Conservation (phyloP, 768 basidiomycete genomes). For the Lactifluus rugatus region DNA sequence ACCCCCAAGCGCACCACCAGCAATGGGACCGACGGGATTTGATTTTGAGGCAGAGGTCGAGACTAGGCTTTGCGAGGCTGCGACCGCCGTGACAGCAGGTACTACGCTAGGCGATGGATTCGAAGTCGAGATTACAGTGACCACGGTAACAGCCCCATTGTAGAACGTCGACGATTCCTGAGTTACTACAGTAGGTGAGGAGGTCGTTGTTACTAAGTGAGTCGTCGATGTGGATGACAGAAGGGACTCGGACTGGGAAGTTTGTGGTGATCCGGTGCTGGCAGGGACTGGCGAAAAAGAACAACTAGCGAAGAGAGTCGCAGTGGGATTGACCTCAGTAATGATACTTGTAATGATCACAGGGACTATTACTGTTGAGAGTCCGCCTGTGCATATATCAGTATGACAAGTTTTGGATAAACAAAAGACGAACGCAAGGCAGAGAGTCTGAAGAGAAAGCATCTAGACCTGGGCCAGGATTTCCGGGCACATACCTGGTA, state of each 20-base stretch:
- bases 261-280: not conserved
- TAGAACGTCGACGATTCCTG: not conserved
- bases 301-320: constrained; percentile 17
- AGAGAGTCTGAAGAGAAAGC: not conserved
- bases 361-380: constrained; percentile 12
- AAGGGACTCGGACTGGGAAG: not conserved
- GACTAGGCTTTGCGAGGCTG: not conserved
- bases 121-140: not conserved
- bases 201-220: not conserved
- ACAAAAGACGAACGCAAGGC: not conserved
- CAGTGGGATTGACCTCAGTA: constrained; percentile 8
- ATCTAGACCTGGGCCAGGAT: not conserved
- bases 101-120: constrained; percentile 8
- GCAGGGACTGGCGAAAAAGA: not conserved
- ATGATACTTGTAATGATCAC: constrained; percentile 11
- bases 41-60: not conserved
- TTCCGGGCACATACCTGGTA: constrained; percentile 11
- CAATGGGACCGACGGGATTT: constrained; percentile 4
- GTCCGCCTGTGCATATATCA: constrained; percentile 6
- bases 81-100: not conserved
- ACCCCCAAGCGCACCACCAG: constrained; percentile 14
- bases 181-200: constrained; percentile 4
- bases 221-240: not conserved
- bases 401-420: not conserved
- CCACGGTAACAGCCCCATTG: not conserved